Percentiles rank a stretch among this genome's conserved stretches.
phyloP scores from a whole-genome alignment of 2,329 filamentous ascomycete genomes.

The Tolypocladium guangdongense region DNA sequence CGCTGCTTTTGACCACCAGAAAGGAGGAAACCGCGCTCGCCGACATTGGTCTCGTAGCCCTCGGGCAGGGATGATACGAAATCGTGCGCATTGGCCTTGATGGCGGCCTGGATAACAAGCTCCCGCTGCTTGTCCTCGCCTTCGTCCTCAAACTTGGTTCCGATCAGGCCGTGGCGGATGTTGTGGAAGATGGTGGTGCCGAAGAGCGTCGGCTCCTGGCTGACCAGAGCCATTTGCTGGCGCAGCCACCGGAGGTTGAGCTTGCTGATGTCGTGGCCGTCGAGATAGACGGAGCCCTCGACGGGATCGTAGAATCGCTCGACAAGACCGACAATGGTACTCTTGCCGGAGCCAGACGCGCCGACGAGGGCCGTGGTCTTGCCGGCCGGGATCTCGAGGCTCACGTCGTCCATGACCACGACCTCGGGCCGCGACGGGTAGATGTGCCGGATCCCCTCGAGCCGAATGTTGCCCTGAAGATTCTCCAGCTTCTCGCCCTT shows the following conservation, averaged over 20 bases:
- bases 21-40: slow-evolving; percentile 83
- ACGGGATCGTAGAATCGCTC: slow-evolving; percentile 93
- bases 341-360: slow-evolving; percentile 89
- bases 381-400: slow-evolving; percentile 69
- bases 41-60: slow-evolving; percentile 89
- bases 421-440: slow-evolving; percentile 92
- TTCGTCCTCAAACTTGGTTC: slow-evolving; percentile 61
- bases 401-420: slow-evolving; percentile 75
- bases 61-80: slow-evolving; percentile 77
- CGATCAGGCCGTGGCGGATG: slow-evolving; percentile 82
- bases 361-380: slow-evolving; percentile 91
- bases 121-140: slow-evolving; percentile 56
- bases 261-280: slow-evolving; percentile 69
- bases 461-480: slow-evolving; percentile 67
- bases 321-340: slow-evolving; percentile 83
- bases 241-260: slow-evolving; percentile 86
- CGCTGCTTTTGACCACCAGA: slow-evolving; percentile 96
- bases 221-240: slow-evolving; percentile 84
- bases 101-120: slow-evolving; percentile 69
- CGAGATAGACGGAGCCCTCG: slow-evolving; percentile 64
- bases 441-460: slow-evolving; percentile 79
- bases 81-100: slow-evolving; percentile 87
- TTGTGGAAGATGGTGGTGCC: slow-evolving; percentile 82
- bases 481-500: slow-evolving; percentile 62
- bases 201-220: slow-evolving; percentile 87